Evolutionary conservation across 148 eudicot genomes (phyloP).

Genomic region (Cornus suecica): DNA sequence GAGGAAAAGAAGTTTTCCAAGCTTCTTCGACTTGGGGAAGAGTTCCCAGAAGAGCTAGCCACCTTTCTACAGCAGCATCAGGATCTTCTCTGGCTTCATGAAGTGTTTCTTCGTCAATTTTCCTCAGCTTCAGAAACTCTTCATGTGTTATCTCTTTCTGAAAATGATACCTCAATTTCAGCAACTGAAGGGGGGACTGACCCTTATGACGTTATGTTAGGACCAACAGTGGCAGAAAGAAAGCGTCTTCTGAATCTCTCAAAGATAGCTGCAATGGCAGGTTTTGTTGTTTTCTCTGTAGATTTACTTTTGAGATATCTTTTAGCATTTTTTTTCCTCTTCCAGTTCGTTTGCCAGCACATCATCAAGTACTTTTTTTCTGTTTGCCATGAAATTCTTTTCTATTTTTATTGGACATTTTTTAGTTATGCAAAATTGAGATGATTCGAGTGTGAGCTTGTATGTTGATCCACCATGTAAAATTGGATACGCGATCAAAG

Average conservation of each 20-base stretch:
- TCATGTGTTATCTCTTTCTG: conserved; percentile 73
- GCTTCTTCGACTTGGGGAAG: conserved; percentile 91
- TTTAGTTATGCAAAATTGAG: neutral
- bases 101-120: conserved; percentile 66
- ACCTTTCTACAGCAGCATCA: conserved; percentile 69
- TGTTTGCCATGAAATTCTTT: neutral
- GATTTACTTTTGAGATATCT: neutral
- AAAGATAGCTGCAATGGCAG: conserved; percentile 92
- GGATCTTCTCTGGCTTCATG: conserved; percentile 91
- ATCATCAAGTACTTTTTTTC: neutral
- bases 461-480: neutral
- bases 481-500: neutral
- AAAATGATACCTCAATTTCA: conserved; percentile 35
- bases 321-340: neutral
- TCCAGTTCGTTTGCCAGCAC: neutral
- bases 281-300: conserved; percentile 30
- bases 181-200: conserved; percentile 33
- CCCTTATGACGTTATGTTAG: conserved; percentile 24
- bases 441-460: neutral
- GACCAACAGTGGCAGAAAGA: conserved; percentile 60
- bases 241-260: conserved; percentile 77
- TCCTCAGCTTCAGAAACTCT: conserved; percentile 77
- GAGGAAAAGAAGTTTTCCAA: conserved; percentile 59
- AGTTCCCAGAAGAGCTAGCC: conserved; percentile 75
- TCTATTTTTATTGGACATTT: neutral